phyloP scores from a whole-genome alignment of 805 yeast genomes.

The Ogataea glucozyma region DNA sequence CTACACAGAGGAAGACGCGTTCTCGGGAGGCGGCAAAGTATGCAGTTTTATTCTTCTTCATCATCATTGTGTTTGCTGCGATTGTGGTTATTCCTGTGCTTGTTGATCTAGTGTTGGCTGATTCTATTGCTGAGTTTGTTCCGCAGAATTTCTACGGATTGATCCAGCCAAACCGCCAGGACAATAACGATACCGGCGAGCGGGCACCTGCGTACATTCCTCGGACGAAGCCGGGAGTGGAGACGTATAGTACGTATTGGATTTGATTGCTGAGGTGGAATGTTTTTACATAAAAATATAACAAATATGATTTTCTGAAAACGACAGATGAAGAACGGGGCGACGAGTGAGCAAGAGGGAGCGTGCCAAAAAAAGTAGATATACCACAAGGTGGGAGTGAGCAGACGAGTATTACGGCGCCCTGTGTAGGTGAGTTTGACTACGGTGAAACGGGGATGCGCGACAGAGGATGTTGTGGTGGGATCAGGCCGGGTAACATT shows the following conservation, averaged over 20 bases:
- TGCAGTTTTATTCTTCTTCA: constrained; percentile 44
- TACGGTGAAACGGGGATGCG: too few relatives aligned
- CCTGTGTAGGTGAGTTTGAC: too few relatives aligned
- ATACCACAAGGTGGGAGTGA: too few relatives aligned
- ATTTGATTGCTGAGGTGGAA: constrained; percentile 16
- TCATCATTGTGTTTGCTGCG: constrained; percentile 41
- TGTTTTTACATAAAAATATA: constrained; percentile 1
- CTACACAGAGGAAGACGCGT: constrained; percentile 41
- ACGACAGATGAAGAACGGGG: too few relatives aligned
- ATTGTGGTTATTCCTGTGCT: constrained; percentile 52
- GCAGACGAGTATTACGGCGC: too few relatives aligned
- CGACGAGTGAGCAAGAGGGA: too few relatives aligned
- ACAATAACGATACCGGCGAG: constrained; percentile 66
- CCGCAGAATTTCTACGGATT: constrained; percentile 37
- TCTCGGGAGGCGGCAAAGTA: constrained; percentile 46
- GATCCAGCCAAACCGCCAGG: constrained; percentile 60
- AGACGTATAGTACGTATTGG: constrained; percentile 29
- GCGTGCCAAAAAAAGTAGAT: too few relatives aligned
- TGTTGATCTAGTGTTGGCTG: constrained; percentile 24
- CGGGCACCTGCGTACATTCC: constrained; percentile 50
- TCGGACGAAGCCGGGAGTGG: constrained; percentile 29
- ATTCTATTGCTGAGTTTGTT: constrained; percentile 17
- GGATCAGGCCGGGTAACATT: too few relatives aligned
- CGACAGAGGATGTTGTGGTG: too few relatives aligned
- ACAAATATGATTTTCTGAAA: neutral